Base-by-base conservation (phyloP, 495 filamentous ascomycete species). In the Monascus purpureus region DNA sequence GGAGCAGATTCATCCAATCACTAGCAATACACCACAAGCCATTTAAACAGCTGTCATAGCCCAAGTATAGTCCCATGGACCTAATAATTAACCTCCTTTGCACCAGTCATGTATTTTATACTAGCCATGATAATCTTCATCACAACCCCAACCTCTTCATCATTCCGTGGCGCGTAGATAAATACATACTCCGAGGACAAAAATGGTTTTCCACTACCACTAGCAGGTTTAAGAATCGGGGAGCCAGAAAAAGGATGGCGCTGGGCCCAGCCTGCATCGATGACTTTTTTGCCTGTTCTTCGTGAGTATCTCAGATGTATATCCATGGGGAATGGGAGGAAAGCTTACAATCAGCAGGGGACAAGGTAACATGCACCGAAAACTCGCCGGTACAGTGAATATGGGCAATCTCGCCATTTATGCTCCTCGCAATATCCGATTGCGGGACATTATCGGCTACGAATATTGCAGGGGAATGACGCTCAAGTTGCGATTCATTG, bases 191-290 rank as follows among this genome's bases (percentile, higher is more conserved):
- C n/a, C n/a, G n/a, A n/a, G n/a, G n/a, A n/a, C n/a, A n/a, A n/a
- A n/a, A n/a, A n/a, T n/a, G n/a, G n/a, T n/a, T n/a, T n/a, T n/a
- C n/a, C n/a, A n/a, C n/a, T n/a, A n/a, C n/a, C n/a, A n/a, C n/a
- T n/a, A n/a, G n/a, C n/a, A n/a, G n/a, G n/a, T n/a, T n/a, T n/a
- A n/a, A n/a, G n/a, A n/a, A n/a, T n/a, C n/a, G n/a, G n/a, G 15
- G 64, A 70, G 37, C 75, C 73, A 2, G 81, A 75, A 38, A 93
- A 64, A 1, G 81, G 81, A 53, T 93, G 84, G n/a, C 84, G 63
- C 53, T 93, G 72, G n/a, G 80, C 86, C 84, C 83, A 93, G 13
- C 84, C 80, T 26, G 72, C 73, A 36, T 85, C 75, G 20, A 93
- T 57, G 13, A 93, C 65, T 41, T 75, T 66, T 47, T 65, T 73